Base-by-base conservation (phyloP, 2,329 filamentous ascomycete genomes). In the Ophiosphaerella korrae region DNA sequence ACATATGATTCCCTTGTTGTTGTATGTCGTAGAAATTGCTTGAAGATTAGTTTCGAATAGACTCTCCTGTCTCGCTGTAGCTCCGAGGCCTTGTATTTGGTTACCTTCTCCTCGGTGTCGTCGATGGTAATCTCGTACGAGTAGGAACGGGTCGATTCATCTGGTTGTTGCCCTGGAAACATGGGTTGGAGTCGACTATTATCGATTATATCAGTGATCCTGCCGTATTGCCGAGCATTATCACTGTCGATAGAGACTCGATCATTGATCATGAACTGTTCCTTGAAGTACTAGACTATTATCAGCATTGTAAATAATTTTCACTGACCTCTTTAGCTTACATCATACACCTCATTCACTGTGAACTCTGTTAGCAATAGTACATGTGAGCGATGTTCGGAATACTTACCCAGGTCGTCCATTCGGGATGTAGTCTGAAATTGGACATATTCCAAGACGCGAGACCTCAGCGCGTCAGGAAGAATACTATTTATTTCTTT, bases 21-120 rank as follows among this genome's bases (percentile, higher is more conserved):
- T 0, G 92, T 94, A 74, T 95, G 92, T 71, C 96, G 96, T 58
- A 99, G 90, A 60, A 97, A 99, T 5, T 92, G 91, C 31, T 93
- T 87, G 35, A 99, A 80, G 72, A 97, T 92, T 42, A 92, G 87
- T 75, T 99, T 97, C 24, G 93, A 97, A 70, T 97, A 99, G 40
- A 90, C 84, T 64, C 93, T 96, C 45, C 92, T 86, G 69, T 97
- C 92, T 55, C 94, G 88, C 56, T 84, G 88, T 49, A 97, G 87
- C 67, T 96, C 88, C 42, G 69, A 64, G 23, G 66, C 63, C 33
- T 67, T 71, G 53, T 71, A 68, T 38, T 67, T 68, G 11, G 61
- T 88, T 80, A 73, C 91, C 34, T 58, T 58, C 48, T 71, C 69
- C 21, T 62, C 64, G 33, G 53, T 64, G 43, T 64, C 64, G 34